Conservation (phyloP, 1,284 basidiomycete genomes). For the Pterulicium gracile region DNA sequence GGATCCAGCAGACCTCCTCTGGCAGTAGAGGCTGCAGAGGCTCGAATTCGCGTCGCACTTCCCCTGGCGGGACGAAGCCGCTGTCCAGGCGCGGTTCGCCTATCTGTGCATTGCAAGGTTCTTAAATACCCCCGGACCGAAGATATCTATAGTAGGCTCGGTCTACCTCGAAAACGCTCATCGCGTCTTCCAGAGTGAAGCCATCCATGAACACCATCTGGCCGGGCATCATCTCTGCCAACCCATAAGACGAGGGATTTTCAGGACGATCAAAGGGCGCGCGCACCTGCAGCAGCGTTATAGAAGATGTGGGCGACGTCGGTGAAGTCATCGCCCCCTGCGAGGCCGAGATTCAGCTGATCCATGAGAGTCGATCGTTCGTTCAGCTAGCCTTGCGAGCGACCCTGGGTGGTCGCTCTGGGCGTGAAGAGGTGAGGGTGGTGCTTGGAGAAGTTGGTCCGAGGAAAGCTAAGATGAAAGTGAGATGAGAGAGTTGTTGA, state of each 20-base stretch:
- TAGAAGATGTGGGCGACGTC: conserved; percentile 51
- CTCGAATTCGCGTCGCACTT: conserved; percentile 45
- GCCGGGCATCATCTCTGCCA: conserved; percentile 63
- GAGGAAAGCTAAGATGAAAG: background rate
- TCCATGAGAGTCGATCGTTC: conserved; percentile 1
- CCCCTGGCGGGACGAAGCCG: conserved; percentile 48
- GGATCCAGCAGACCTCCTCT: conserved; percentile 77
- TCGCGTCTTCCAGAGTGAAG: conserved; percentile 73
- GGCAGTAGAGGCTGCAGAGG: conserved; percentile 53
- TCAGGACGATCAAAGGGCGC: conserved; percentile 1
- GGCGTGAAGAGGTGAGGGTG: background rate
- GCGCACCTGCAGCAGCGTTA: conserved; percentile 45
- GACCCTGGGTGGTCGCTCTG: background rate
- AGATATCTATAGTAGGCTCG: conserved; percentile 6
- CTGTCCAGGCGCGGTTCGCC: conserved; percentile 86
- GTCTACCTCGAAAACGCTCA: conserved; percentile 79
- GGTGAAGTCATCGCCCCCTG: conserved; percentile 44
- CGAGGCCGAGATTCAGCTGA: conserved; percentile 19
- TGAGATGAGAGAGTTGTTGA: background rate
- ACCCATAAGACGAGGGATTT: too few relatives aligned
- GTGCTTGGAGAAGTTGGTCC: background rate
- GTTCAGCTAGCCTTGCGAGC: background rate
- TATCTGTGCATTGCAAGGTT: conserved; percentile 41
- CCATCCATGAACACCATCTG: conserved; percentile 59
- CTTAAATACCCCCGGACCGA: background rate